Conservation (phyloP, 1,139 yeast species). For the Diutina mesorugosa region DNA sequence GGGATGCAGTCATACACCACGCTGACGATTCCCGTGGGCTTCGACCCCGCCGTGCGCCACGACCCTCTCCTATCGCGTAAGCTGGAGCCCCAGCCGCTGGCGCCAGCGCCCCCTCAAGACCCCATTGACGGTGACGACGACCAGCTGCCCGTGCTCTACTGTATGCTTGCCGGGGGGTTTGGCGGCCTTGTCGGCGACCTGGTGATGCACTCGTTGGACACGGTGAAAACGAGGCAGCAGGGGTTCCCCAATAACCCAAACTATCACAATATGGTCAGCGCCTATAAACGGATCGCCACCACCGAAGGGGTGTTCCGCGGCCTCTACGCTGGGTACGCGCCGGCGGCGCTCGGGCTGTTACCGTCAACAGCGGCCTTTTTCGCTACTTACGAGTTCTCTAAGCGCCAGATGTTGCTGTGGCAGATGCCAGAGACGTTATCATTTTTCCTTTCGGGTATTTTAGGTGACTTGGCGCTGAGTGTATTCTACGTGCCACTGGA, state of each 20-base stretch:
- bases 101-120: neutral
- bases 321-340: conserved; percentile 81
- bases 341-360: conserved; percentile 83
- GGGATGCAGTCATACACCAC: conserved; percentile 25
- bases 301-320: conserved; percentile 86
- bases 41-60: conserved; percentile 3
- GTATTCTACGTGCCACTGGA: conserved; percentile 95
- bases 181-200: conserved; percentile 95
- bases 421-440: conserved; percentile 56
- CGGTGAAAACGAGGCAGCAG: conserved; percentile 94
- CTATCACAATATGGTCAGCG: conserved; percentile 55
- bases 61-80: conserved; percentile 1
- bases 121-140: conserved; percentile 4
- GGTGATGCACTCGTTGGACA: conserved; percentile 88
- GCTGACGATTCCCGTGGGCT: conserved; percentile 27
- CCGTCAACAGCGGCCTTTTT: conserved; percentile 92
- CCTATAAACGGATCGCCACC: conserved; percentile 55
- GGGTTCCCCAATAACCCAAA: conserved; percentile 64
- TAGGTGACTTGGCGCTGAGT: conserved; percentile 86
- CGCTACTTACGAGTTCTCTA: conserved; percentile 75
- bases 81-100: neutral
- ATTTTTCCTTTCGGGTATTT: conserved; percentile 72
- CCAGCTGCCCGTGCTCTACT: conserved; percentile 39
- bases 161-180: conserved; percentile 81
- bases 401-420: conserved; percentile 51